Conservation (phyloP, 2,329 filamentous ascomycete genomes). For the Diaporthe humulicola region DNA sequence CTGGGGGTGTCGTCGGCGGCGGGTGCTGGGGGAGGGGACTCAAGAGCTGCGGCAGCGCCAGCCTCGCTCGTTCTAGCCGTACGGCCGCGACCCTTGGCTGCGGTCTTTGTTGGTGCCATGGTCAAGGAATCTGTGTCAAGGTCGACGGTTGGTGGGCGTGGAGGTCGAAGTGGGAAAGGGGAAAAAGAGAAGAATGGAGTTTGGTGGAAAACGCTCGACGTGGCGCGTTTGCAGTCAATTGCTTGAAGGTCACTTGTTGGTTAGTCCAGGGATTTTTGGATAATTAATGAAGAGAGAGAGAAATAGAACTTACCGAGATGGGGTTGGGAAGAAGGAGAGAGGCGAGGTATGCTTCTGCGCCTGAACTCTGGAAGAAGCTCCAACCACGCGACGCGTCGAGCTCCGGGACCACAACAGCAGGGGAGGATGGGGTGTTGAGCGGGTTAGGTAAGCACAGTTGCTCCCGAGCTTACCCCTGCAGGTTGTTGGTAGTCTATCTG, state of each 20-base stretch:
- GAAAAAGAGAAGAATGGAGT: neutral
- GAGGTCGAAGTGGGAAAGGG: neutral
- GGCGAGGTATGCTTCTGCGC: neutral
- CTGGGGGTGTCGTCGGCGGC: conserved; percentile 14
- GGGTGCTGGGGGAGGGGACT: neutral
- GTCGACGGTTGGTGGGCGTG: neutral
- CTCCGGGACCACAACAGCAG: neutral
- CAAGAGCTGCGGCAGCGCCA: conserved; percentile 1
- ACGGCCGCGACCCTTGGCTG: conserved; percentile 37
- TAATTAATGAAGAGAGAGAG: neutral
- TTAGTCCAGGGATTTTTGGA: neutral
- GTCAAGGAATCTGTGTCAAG: neutral
- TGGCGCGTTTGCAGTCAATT: conserved; percentile 9
- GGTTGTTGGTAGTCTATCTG: neutral
- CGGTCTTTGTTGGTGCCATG: conserved; percentile 38
- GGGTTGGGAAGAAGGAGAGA: neutral
- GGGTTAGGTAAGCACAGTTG: neutral
- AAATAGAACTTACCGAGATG: neutral
- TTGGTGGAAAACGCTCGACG: neutral
- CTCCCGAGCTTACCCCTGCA: neutral
- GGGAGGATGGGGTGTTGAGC: neutral
- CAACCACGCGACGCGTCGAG: conserved; percentile 24
- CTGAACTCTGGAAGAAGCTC: conserved; percentile 20
- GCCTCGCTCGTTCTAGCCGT: conserved; percentile 28
- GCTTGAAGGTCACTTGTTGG: neutral